A percentile compares a stretch with the other conserved stretches of the same genome.
Conservation (phyloP, 140 eudicot genomes). For the Flaveria floridana region DNA sequence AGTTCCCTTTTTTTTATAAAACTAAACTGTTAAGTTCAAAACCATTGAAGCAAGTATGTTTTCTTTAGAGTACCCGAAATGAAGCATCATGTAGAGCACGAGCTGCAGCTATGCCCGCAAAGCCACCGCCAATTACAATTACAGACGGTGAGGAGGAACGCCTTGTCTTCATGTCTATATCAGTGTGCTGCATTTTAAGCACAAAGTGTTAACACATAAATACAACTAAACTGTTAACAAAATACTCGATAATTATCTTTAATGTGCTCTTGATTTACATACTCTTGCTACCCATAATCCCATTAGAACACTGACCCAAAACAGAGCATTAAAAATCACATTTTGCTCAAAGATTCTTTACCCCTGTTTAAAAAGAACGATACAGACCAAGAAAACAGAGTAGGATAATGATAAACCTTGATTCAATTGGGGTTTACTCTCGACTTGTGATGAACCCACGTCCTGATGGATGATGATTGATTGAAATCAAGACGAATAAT, state of each 20-base stretch:
- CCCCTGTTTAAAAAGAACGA: neutral
- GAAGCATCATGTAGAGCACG: constrained; percentile 94
- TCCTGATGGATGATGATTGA: neutral
- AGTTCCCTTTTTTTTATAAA: neutral
- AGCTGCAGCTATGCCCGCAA: constrained; percentile 95
- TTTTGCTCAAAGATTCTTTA: too few species aligned
- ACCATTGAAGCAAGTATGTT: neutral
- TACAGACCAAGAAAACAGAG: neutral
- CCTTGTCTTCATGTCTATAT: constrained; percentile 42
- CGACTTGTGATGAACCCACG: constrained; percentile 46
- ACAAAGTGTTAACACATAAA: constrained; percentile 2
- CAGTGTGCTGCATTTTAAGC: constrained; percentile 45
- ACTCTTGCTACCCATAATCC: too few species aligned
- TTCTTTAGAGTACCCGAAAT: constrained; percentile 52
- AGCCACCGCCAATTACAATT: constrained; percentile 85
- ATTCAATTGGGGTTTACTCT: constrained; percentile 40
- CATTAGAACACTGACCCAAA: too few species aligned
- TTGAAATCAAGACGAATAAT: too few species aligned
- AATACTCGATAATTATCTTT: too few species aligned
- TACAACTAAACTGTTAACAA: neutral
- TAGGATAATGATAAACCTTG: constrained; percentile 41
- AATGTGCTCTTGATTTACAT: too few species aligned
- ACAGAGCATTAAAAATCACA: too few species aligned
- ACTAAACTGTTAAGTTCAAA: neutral
- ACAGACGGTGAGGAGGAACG: constrained; percentile 67